Evolutionary conservation across 495 filamentous ascomycete species (phyloP).

Genomic region (Aspergillus ostianus): DNA sequence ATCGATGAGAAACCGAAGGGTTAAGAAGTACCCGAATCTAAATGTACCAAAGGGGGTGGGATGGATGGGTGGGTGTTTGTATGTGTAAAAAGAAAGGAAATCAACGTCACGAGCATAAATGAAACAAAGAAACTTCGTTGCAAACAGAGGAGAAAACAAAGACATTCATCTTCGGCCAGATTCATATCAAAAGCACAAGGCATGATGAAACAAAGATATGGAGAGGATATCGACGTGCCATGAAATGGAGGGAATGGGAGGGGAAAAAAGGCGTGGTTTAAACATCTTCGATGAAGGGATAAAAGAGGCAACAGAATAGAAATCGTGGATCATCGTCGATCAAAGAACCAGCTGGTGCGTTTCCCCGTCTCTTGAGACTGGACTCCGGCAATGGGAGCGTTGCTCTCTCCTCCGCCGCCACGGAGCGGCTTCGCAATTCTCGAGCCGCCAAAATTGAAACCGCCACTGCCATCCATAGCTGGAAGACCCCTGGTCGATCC

Average conservation of each 20-base stretch:
- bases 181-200: neutral
- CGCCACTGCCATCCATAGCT: conserved; percentile 56
- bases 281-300: conserved; percentile 23
- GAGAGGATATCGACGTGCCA: conserved; percentile 9
- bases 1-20: conserved; percentile 15
- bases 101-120: neutral
- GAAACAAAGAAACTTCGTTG: conserved; percentile 8
- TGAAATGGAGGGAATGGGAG: neutral
- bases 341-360: conserved; percentile 51
- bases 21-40: conserved; percentile 7
- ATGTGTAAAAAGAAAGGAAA: conserved; percentile 4
- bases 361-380: conserved; percentile 50
- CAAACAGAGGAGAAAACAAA: neutral
- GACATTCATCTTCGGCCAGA: conserved; percentile 5
- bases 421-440: conserved; percentile 96
- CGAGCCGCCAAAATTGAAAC: conserved; percentile 75
- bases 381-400: conserved; percentile 35
- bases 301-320: conserved; percentile 28
- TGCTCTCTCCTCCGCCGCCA: conserved; percentile 68
- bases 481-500: conserved; percentile 80
- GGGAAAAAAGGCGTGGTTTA: conserved; percentile 6
- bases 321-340: conserved; percentile 45
- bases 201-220: conserved; percentile 4
- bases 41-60: conserved; percentile 11
- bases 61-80: neutral